Evolutionary conservation across 345 rosid species (phyloP).

Genomic region (Conringia planisiliqua): DNA sequence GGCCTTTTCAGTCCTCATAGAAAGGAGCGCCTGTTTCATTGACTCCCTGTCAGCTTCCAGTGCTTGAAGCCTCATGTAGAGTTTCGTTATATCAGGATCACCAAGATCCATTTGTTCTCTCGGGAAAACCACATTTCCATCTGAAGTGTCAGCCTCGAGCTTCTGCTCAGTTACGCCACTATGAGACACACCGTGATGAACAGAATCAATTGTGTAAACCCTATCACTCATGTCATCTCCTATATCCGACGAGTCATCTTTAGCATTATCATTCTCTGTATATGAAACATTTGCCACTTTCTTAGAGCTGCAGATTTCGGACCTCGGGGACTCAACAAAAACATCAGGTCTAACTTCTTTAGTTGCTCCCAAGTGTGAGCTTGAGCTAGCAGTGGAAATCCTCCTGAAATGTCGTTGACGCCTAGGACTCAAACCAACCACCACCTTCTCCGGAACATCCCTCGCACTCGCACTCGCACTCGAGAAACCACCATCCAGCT

Average conservation of each 20-base stretch:
- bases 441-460: conserved; percentile 58
- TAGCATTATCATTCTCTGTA: conserved; percentile 41
- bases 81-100: conserved; percentile 82
- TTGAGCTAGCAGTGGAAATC: conserved; percentile 50
- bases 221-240: conserved; percentile 77
- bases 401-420: conserved; percentile 50
- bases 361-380: conserved; percentile 41
- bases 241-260: conserved; percentile 57
- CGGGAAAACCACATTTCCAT: background rate
- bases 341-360: conserved; percentile 48
- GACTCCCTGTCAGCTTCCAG: conserved; percentile 98
- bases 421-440: conserved; percentile 74
- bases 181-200: conserved; percentile 36
- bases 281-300: conserved; percentile 48
- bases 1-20: conserved; percentile 92
- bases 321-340: conserved; percentile 54
- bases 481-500: conserved; percentile 45
- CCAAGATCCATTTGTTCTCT: conserved; percentile 35
- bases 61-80: conserved; percentile 85
- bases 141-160: conserved; percentile 1
- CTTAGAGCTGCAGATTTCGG: conserved; percentile 40
- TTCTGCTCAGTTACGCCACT: conserved; percentile 16
- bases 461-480: conserved; percentile 42
- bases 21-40: conserved; percentile 82
- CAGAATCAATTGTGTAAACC: conserved; percentile 78